A percentile compares a stretch with the other conserved stretches of the same genome.
Conservation (phyloP, 179 eudicot genomes). For the Silene coronaria region DNA sequence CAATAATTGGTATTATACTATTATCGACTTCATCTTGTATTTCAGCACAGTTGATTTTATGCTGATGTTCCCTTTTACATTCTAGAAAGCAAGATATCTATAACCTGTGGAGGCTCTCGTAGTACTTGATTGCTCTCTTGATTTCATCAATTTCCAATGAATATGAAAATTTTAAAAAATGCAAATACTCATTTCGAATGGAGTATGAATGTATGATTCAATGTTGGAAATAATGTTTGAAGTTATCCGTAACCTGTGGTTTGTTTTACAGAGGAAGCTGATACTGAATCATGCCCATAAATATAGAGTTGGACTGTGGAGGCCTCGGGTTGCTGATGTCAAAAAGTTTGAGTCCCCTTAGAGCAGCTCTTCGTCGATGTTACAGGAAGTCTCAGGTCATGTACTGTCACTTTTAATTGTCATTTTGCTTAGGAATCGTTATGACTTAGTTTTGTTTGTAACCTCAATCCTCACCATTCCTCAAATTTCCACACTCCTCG, state of each 20-base stretch:
- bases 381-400: not conserved
- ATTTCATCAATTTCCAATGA: no score
- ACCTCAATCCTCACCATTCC: not conserved
- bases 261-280: conserved; percentile 8
- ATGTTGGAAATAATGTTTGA: not conserved
- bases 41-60: not conserved
- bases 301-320: conserved; percentile 11
- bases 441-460: not conserved
- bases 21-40: not conserved
- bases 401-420: not conserved
- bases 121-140: no score
- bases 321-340: not conserved
- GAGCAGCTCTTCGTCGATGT: not conserved
- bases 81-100: not conserved
- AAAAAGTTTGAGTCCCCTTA: not conserved
- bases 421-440: not conserved
- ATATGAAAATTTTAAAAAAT: no score
- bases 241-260: not conserved
- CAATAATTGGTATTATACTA: no score
- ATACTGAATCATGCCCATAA: conserved; percentile 2
- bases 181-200: not conserved
- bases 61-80: not conserved
- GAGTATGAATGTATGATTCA: not conserved
- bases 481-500: not conserved
- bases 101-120: no score